Percentiles rank a stretch among this genome's conserved stretches.
Evolutionary conservation across 768 basidiomycete species (phyloP).

Genomic region (Phaeolepiota aurea): DNA sequence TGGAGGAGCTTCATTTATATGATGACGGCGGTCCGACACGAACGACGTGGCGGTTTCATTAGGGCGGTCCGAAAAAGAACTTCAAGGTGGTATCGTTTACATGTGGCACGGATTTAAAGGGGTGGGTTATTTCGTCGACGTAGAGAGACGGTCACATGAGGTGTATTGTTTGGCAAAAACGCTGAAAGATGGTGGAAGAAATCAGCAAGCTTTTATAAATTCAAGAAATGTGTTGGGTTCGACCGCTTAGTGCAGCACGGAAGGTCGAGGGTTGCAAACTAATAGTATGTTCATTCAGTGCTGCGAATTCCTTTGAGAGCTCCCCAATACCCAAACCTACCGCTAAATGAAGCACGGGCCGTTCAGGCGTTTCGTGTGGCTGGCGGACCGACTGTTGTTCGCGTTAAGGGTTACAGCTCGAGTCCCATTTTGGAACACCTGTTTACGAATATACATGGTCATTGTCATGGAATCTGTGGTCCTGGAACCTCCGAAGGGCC

Average conservation of each 20-base stretch:
- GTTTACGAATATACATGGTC: too few relatives aligned
- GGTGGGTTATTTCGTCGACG: background rate
- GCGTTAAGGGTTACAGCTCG: too few relatives aligned
- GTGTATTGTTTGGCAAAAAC: background rate
- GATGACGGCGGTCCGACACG: background rate
- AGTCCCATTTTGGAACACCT: too few relatives aligned
- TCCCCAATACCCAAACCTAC: background rate
- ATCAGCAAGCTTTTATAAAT: background rate
- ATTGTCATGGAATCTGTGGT: too few relatives aligned
- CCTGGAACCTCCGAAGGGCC: too few relatives aligned
- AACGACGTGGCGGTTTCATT: background rate
- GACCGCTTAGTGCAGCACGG: background rate
- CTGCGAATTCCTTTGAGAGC: too few relatives aligned
- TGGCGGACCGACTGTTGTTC: too few relatives aligned
- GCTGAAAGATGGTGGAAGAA: background rate
- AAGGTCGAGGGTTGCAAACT: too few relatives aligned
- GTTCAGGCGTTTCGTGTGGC: too few relatives aligned
- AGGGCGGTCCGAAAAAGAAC: background rate
- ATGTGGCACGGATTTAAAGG: background rate
- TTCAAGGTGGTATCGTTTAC: too few relatives aligned
- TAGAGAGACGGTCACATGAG: background rate
- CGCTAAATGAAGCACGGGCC: background rate
- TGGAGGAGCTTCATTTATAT: background rate
- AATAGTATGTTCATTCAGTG: too few relatives aligned
- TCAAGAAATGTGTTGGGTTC: background rate